These are phyloP conservation scores for Clarireedia sp. DNA, from an alignment of 2,329 filamentous ascomycete genomes.

Conservation along the genomic window DNA sequence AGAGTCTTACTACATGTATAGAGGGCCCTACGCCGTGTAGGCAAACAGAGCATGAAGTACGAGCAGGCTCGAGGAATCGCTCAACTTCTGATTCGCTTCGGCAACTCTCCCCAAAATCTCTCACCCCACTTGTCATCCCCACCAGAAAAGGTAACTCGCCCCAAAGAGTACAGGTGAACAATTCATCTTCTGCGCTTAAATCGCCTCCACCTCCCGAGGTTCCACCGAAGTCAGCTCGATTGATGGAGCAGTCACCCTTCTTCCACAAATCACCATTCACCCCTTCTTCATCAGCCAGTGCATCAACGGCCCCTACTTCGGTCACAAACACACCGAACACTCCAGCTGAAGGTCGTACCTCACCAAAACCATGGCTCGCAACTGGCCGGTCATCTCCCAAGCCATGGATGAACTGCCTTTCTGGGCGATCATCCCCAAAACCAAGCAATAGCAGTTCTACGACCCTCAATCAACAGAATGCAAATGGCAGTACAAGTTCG, in stretches of 20 bases:
- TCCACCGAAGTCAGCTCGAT: constrained; percentile 34
- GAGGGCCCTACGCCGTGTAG: constrained; percentile 28
- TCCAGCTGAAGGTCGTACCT: constrained; percentile 17
- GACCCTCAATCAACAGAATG: background rate
- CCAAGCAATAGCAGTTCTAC: background rate
- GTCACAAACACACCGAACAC: constrained; percentile 15
- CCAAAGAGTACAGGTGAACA: constrained; percentile 14
- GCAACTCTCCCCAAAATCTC: constrained; percentile 43
- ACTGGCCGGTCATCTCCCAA: constrained; percentile 18
- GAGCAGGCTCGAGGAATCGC: background rate
- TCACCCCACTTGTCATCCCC: constrained; percentile 52
- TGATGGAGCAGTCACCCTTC: constrained; percentile 37
- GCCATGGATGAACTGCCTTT: constrained; percentile 13
- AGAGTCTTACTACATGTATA: constrained; percentile 29
- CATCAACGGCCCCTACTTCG: constrained; percentile 21
- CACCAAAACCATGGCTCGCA: constrained; percentile 17
- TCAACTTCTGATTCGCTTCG: constrained; percentile 22
- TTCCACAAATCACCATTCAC: constrained; percentile 35
- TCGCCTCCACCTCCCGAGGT: constrained; percentile 36
- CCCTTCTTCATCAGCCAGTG: constrained; percentile 17
- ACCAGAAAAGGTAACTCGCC: constrained; percentile 12
- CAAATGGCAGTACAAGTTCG: background rate
- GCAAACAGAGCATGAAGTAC: background rate
- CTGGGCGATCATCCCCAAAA: constrained; percentile 8
- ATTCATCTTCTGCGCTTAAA: constrained; percentile 35